Evolutionary conservation across 1,284 basidiomycete genomes (phyloP), one percentile per base, ranked within the genome.

Genomic region (Rhizoctonia solani): DNA sequence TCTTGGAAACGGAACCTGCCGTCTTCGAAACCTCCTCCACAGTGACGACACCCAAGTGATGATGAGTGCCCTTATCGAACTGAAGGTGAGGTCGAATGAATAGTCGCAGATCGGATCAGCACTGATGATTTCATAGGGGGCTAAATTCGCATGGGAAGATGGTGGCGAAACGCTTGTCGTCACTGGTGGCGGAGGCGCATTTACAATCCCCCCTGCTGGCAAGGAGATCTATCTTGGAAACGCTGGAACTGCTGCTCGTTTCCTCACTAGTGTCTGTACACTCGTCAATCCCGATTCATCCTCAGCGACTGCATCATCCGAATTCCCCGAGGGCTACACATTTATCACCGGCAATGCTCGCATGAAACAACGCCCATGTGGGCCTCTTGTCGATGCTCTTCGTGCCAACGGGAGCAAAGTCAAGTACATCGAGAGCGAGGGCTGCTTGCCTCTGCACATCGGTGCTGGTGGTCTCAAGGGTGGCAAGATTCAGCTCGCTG

Each of bases 41-140:
- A 98, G 95, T 8, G 96, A 99, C 74, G 96, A 99, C 77, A 99
- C 96, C 0, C 93, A 95, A 73, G 96, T 99, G 68, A 99, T 99
- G 97, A 98, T 99, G 94, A 83, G 88, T 16, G 93, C 94, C 27
- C 81, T 98, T 19, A 82, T 87, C 53, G 93, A 95, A 67, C 86
- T 99, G 70, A 88, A 93, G 81, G 91, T 90, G n/a, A 70, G 54
- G 81, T 73, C 42, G 5, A 54, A 37, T 30, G 8, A 37, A 37
- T n/a, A n/a, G n/a, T n/a, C n/a, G n/a, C 27, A 30, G 65, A 21
- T 39, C 9, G 19, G n/a, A 58, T 39, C 41, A 66, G 61, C 63
- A 73, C 30, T 71, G 54, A 16, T 65, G 19, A 68, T 23, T 27
- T 67, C 71, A 8, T 72, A 93, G 86, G 96, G 95, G 53, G 96